A percentile compares a stretch with the other conserved stretches of the same genome.
These are phyloP conservation scores for Pythium sp. DNA, from an alignment of 352 stramenopile species.

Conservation along the genomic window DNA sequence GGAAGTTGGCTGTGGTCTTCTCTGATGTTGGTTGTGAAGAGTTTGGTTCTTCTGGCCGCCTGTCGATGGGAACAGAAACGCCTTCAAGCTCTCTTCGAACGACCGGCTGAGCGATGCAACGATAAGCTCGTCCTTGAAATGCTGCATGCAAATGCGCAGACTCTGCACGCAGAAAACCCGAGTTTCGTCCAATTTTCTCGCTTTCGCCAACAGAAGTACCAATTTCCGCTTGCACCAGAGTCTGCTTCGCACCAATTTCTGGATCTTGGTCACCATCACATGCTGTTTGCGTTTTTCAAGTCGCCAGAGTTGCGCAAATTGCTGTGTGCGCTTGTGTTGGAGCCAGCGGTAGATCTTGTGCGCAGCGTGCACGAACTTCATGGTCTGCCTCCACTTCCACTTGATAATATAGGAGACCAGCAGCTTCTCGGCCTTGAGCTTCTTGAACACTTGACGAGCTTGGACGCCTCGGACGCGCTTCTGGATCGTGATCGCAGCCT, in stretches of 20 bases:
- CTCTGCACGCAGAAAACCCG: constrained; percentile 35
- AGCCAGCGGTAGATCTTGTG: constrained; percentile 38
- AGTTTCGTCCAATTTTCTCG: constrained; percentile 29
- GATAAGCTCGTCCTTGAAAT: constrained; percentile 36
- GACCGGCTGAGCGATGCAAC: constrained; percentile 24
- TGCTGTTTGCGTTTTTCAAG: constrained; percentile 26
- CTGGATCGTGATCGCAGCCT: constrained; percentile 38
- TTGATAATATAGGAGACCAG: constrained; percentile 27
- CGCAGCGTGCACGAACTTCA: constrained; percentile 22
- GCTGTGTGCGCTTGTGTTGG: constrained; percentile 31
- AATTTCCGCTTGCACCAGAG: constrained; percentile 28
- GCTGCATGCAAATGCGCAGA: constrained; percentile 36
- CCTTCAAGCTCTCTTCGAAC: constrained; percentile 17
- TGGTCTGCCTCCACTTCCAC: constrained; percentile 35
- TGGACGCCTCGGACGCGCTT: constrained; percentile 27
- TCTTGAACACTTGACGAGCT: constrained; percentile 21
- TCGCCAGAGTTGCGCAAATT: constrained; percentile 32
- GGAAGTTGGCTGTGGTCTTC: background rate
- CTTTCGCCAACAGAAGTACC: constrained; percentile 12
- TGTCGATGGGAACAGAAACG: background rate
- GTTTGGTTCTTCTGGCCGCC: background rate
- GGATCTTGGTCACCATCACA: constrained; percentile 24
- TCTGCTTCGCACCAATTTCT: constrained; percentile 25
- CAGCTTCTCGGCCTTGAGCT: constrained; percentile 25
- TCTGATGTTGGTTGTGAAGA: background rate